Base-by-base conservation (phyloP, 2,329 filamentous ascomycete species). In the Teratosphaeria destructans region DNA sequence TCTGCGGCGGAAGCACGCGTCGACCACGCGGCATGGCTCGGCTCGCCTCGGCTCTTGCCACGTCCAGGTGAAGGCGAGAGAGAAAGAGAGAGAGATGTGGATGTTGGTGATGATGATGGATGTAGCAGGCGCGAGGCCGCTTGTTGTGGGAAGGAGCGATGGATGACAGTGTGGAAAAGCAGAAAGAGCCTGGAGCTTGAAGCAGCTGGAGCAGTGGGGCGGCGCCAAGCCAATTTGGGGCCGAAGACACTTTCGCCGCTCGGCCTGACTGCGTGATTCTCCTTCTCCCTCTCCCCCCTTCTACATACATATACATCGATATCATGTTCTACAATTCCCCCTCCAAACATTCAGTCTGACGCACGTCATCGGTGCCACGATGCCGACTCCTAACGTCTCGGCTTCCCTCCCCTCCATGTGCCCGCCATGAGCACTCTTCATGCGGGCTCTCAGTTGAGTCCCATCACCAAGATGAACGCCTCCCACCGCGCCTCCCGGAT, bases 331-430 rank as follows among this genome's bases (percentile, higher is more conserved):
- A n/a, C 3, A 43, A n/a, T 2, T 5, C 43, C 26, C 3, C 8
- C 5, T n/a, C 43, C 8, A 49, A 8, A 19, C 16, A 10, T 11
- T 26, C 5, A 10, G 4, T 49, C 14, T 35, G 10, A 19, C 26
- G 23, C 52, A 27, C 26, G 54, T 34, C 19, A 27, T 57, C 39
- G 8, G 12, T n/a, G 19, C 27, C 57, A 68, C 54, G 60, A 71
- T 71, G 69, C 66, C 61, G 65, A 67, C 66, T 26, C 63, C 64
- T 43, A 63, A 57, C 57, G 60, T 70, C 43, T 62, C 68, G 23
- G 67, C 66, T 47, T 57, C 65, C 54, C 64, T 66, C 53, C 64
- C 67, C 52, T 67, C 63, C 60, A 65, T 67, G 67, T 64, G 63
- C 57, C 62, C 65, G 62, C 68, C 65, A 70, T 72, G 69, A 71